A percentile compares a stretch with the other conserved stretches of the same genome.
Conservation (phyloP, 495 filamentous ascomycete species). For the Antarctomyces pellizariae region DNA sequence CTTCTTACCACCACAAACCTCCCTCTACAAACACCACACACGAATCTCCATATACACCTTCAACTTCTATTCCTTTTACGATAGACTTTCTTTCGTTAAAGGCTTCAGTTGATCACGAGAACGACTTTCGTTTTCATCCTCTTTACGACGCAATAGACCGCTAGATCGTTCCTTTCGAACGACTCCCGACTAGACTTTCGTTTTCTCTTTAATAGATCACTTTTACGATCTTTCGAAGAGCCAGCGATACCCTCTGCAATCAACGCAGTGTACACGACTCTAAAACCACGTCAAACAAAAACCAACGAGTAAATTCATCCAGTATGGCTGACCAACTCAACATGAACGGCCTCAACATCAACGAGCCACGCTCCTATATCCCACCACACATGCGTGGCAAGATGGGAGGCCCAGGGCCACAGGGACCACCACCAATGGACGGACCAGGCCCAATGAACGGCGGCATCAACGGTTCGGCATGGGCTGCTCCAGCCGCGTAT, state of each 20-base stretch:
- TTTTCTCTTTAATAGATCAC: too few relatives aligned
- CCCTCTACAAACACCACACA: too few relatives aligned
- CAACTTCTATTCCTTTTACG: too few relatives aligned
- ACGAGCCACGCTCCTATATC: slow-evolving; percentile 60
- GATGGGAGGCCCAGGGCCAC: slow-evolving; percentile 20
- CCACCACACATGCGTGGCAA: slow-evolving; percentile 76
- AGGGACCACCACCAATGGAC: slow-evolving; percentile 18
- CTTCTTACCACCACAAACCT: too few relatives aligned
- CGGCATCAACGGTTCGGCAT: slow-evolving; percentile 34
- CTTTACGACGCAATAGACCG: too few relatives aligned
- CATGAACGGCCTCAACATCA: slow-evolving; percentile 64
- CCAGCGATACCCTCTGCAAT: slow-evolving; percentile 1
- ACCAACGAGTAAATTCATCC: slow-evolving; percentile 2
- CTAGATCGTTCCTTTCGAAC: too few relatives aligned
- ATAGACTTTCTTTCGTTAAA: too few relatives aligned
- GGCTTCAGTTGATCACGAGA: too few relatives aligned
- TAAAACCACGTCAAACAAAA: neutral
- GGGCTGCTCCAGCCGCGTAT: slow-evolving; percentile 30
- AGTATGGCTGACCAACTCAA: slow-evolving; percentile 88
- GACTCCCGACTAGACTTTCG: too few relatives aligned
- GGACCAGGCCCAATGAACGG: slow-evolving; percentile 16
- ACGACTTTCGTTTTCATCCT: too few relatives aligned
- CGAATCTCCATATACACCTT: too few relatives aligned
- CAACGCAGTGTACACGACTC: neutral
- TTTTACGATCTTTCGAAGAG: too few relatives aligned